Evolutionary conservation across 306 rosid species (phyloP), one percentile per base, ranked within the genome.

Genomic region (Quercus glauca): DNA sequence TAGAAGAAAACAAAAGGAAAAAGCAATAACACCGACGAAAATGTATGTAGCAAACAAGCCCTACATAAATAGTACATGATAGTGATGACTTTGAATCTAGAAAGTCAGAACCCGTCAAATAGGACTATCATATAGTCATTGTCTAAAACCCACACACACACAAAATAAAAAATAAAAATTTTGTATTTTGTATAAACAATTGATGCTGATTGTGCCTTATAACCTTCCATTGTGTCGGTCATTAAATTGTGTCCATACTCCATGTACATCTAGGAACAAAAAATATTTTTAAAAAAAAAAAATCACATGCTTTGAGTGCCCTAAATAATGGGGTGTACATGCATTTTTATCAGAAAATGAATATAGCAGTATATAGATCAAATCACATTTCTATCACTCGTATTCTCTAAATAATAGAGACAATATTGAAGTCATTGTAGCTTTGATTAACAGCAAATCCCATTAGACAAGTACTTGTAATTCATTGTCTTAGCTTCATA

Each of bases 241-340:
- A 70, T 75, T 80, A 56, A 84, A 83, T 49, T 78, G 81, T 78
- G 64, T 85, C 45, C 12, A 41, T 41, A 8, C 45, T 41, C 49
- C 58, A 80, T 49, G 63, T 49, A 71, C 25, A 65, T 65, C 25
- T 2, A 6, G 45, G 53, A 49, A 49, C 45, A 41, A 8, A 41
- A 41, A 7, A 41, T 41, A 41, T 41, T 2, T 8, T 0, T 0
- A 2, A 6, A 6, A 41, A 41, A 2, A 7, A 73, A 26, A 78
- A 70, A 31, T 80, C 88, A 82, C 88, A 87, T 85, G 88, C 83
- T 55, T 75, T 63, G 8, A 83, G 89, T 71, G 76, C 73, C 84
- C 80, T 65, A 19, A 73, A 55, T 69, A 10, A 10, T 13, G 53
- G 52, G 43, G 71, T 41, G 59, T 69, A 37, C 83, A 76, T 63